Base-by-base conservation (phyloP, 192 early-diverging fungal genomes). In the Radiomyces spectabilis region DNA sequence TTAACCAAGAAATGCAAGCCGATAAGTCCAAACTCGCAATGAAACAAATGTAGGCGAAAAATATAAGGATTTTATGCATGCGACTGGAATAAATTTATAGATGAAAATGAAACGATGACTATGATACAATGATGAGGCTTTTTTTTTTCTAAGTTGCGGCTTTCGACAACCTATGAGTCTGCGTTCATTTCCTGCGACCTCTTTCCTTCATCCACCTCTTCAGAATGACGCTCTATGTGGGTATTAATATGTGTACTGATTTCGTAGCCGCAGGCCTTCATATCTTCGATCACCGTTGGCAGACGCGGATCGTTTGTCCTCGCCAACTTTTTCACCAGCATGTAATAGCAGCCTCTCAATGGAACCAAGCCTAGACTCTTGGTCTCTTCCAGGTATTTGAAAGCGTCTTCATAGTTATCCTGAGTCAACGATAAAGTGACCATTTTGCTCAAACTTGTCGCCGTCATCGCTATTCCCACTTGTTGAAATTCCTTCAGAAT, bases 361-460 rank as follows among this genome's bases (percentile, higher is more conserved):
- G 86, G 86, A 26, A 77, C 63, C 50, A 81, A 73, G 50, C 65
- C 63, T 16, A 68, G 59, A 18, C 75, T 66, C 57, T 82, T 82
- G 82, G 86, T 83, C 39, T 85, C 68, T 51, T 86, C 83, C 37
- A 88, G 55, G 43, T 85, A 88, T 39, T 72, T 61, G 48, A 88
- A 88, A 13, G 81, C 85, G 31, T 82, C 83, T 57, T 88, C 84
- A 51, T 85, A 88, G 67, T 83, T 78, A 50, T 70, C 68, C 55
- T 83, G 72, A 0, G 63, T 61, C 33, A 71, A 68, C 19, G 72
- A 69, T 15, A 80, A 35, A 10, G 55, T 53, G 4, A 88, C 63
- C 80, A 88, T 73, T 27, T 70, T 68, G 53, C 74, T 75, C 46
- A 83, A 77, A 0, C 77, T 68, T 1, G 50, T 53, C 19, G 65